Evolutionary conservation across 2,329 filamentous ascomycete species (phyloP).

Genomic region (Massarina eburnea): DNA sequence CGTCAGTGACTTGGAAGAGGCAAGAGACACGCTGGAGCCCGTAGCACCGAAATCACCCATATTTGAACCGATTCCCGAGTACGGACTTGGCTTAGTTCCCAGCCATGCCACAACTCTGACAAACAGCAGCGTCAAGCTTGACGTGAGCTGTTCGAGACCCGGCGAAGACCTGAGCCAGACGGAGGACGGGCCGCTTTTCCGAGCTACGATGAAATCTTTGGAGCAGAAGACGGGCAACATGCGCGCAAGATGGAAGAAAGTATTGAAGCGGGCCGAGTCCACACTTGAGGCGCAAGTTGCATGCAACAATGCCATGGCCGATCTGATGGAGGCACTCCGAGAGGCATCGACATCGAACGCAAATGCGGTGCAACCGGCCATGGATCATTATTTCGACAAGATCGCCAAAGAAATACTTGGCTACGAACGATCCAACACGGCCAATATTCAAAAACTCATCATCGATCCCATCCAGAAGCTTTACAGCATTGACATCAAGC

Average conservation of each 20-base stretch:
- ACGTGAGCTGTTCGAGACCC: slow-evolving; percentile 82
- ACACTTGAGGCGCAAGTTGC: slow-evolving; percentile 76
- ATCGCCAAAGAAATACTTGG: slow-evolving; percentile 86
- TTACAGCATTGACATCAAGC: slow-evolving; percentile 95
- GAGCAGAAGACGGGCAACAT: slow-evolving; percentile 97
- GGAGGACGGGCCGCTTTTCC: slow-evolving; percentile 92
- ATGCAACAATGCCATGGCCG: slow-evolving; percentile 81
- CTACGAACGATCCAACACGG: slow-evolving; percentile 83
- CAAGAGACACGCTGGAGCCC: slow-evolving; percentile 44
- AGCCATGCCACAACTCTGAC: slow-evolving; percentile 43
- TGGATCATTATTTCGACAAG: slow-evolving; percentile 98
- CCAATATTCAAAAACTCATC: slow-evolving; percentile 86
- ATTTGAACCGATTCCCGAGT: slow-evolving; percentile 52
- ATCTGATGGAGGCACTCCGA: slow-evolving; percentile 81
- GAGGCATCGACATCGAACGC: slow-evolving; percentile 90
- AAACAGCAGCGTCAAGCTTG: slow-evolving; percentile 67
- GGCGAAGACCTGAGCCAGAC: slow-evolving; percentile 77
- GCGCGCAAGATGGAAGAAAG: slow-evolving; percentile 92
- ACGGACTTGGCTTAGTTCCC: slow-evolving; percentile 47
- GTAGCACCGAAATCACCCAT: slow-evolving; percentile 50
- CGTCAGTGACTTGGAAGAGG: slow-evolving; percentile 70
- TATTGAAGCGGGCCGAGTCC: slow-evolving; percentile 90
- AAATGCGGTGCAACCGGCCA: slow-evolving; percentile 92
- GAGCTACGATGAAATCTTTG: slow-evolving; percentile 92
- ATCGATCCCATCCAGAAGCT: slow-evolving; percentile 91